A percentile compares a stretch with the other conserved stretches of the same genome.
These are phyloP conservation scores for Ogataea wickerhamii DNA, from an alignment of 805 yeast species.

Conservation along the genomic window DNA sequence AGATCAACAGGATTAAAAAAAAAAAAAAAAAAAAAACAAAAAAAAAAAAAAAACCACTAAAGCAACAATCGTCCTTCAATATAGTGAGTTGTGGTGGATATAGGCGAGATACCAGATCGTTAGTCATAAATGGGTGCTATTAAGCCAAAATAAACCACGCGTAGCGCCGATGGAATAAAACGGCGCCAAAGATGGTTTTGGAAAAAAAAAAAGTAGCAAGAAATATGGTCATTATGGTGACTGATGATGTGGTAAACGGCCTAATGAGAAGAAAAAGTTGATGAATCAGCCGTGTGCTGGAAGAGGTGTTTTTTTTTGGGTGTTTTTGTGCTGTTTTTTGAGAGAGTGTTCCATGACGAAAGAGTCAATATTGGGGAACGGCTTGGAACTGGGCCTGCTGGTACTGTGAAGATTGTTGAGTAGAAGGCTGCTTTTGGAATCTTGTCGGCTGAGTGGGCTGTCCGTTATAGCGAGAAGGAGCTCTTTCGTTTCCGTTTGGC, in stretches of 20 bases:
- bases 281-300: too few species aligned
- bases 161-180: too few species aligned
- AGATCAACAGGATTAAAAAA: neutral
- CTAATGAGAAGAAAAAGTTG: too few species aligned
- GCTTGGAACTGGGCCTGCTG: conserved; percentile 13
- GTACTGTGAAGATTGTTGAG: conserved; percentile 5
- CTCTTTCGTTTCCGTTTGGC: conserved; percentile 30
- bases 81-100: neutral
- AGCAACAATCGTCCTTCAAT: neutral
- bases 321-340: too few species aligned
- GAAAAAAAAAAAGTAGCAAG: too few species aligned
- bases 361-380: conserved; percentile 12
- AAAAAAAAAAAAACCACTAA: conserved; percentile 8
- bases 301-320: too few species aligned
- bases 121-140: neutral
- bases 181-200: too few species aligned
- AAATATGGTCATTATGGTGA: too few species aligned
- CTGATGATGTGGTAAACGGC: too few species aligned
- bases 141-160: too few species aligned
- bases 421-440: conserved; percentile 22
- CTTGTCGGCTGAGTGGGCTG: conserved; percentile 32
- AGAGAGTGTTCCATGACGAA: too few species aligned
- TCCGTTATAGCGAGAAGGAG: conserved; percentile 25
- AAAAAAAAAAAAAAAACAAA: conserved; percentile 10
- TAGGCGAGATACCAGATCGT: neutral